Percentiles rank a stretch among this genome's conserved stretches.
phyloP scores from a whole-genome alignment of 2,329 filamentous ascomycete species.

The Fusarium verticillioides region DNA sequence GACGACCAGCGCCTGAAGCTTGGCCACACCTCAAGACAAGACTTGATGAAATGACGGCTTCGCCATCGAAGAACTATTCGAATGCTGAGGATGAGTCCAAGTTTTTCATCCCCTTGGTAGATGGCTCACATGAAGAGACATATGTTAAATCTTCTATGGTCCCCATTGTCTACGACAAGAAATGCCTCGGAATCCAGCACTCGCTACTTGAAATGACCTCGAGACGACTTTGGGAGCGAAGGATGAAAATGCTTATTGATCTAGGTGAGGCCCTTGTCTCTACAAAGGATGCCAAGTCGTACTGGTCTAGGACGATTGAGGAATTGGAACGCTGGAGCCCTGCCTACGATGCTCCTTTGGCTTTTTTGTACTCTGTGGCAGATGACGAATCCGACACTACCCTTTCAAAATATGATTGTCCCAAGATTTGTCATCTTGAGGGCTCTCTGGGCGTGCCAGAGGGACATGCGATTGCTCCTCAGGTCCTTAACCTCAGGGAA shows the following conservation, averaged over 20 bases:
- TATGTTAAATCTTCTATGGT: slow-evolving; percentile 61
- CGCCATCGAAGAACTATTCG: slow-evolving; percentile 46
- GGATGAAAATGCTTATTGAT: slow-evolving; percentile 61
- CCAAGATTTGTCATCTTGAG: slow-evolving; percentile 55
- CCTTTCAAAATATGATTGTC: slow-evolving; percentile 45
- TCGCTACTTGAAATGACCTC: slow-evolving; percentile 60
- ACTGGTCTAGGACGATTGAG: slow-evolving; percentile 59
- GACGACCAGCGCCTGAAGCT: slow-evolving; percentile 66
- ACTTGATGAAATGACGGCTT: slow-evolving; percentile 49
- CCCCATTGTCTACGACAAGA: slow-evolving; percentile 56
- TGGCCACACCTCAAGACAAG: slow-evolving; percentile 66
- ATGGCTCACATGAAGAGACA: slow-evolving; percentile 58
- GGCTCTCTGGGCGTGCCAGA: slow-evolving; percentile 59
- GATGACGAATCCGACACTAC: slow-evolving; percentile 47
- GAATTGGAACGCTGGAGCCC: slow-evolving; percentile 57
- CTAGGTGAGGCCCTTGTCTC: slow-evolving; percentile 59
- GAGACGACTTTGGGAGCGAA: slow-evolving; percentile 59
- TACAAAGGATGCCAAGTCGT: slow-evolving; percentile 57
- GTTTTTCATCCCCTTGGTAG: slow-evolving; percentile 57
- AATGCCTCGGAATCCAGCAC: slow-evolving; percentile 60
- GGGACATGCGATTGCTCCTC: slow-evolving; percentile 56
- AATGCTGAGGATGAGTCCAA: slow-evolving; percentile 57
- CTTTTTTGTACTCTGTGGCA: slow-evolving; percentile 62
- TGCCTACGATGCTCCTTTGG: slow-evolving; percentile 61
- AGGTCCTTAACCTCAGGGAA: slow-evolving; percentile 50